Evolutionary conservation across 495 filamentous ascomycete species (phyloP).

Genomic region (Neurospora sp.): DNA sequence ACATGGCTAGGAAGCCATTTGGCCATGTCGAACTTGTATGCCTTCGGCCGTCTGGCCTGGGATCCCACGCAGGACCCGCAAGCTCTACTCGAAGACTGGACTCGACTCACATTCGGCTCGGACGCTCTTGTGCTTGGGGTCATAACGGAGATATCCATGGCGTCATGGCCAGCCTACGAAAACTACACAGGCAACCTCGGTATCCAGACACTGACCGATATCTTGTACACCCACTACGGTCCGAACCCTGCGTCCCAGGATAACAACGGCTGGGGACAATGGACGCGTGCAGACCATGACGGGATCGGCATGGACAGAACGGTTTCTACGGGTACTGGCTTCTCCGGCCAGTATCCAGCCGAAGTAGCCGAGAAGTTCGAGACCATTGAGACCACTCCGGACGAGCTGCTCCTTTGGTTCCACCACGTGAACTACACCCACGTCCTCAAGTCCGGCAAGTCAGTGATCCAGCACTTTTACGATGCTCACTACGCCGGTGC

Average conservation of each 20-base stretch:
- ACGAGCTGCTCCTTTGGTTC: conserved; percentile 65
- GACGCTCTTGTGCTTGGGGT: conserved; percentile 44
- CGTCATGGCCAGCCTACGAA: conserved; percentile 62
- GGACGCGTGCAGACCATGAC: conserved; percentile 52
- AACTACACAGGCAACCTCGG: conserved; percentile 63
- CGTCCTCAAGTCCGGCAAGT: conserved; percentile 51
- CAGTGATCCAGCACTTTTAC: conserved; percentile 70
- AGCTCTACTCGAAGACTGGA: conserved; percentile 53
- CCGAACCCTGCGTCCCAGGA: conserved; percentile 59
- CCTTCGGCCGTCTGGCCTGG: conserved; percentile 59
- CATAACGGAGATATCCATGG: conserved; percentile 55
- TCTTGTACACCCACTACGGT: conserved; percentile 55
- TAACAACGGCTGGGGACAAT: conserved; percentile 61
- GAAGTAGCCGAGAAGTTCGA: conserved; percentile 50
- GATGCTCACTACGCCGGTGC: conserved; percentile 58
- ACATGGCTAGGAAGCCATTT: conserved; percentile 62
- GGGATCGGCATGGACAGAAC: conserved; percentile 68
- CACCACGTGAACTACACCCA: conserved; percentile 66
- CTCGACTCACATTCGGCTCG: conserved; percentile 50
- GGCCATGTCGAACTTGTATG: conserved; percentile 64
- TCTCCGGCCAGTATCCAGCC: conserved; percentile 53
- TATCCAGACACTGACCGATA: conserved; percentile 60
- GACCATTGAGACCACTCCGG: conserved; percentile 52
- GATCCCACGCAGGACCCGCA: conserved; percentile 38
- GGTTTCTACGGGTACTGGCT: conserved; percentile 54